phyloP scores from a whole-genome alignment of 2,329 filamentous ascomycete species.

The Teratosphaeria gauchensis region DNA sequence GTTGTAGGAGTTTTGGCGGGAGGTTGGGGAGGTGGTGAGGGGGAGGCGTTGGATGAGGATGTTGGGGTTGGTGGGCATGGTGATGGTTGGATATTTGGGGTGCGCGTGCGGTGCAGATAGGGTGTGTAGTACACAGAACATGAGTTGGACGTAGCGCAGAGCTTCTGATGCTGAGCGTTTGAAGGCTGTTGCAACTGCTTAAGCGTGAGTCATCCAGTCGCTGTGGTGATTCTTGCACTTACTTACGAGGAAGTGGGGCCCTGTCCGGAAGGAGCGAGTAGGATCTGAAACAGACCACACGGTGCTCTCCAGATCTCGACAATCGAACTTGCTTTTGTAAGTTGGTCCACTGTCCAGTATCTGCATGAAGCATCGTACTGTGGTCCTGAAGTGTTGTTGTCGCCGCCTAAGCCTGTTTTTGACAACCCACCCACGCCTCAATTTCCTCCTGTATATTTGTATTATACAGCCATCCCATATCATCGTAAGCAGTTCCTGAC shows the following conservation, averaged over 20 bases:
- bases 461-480: constrained; percentile 13
- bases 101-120: too few species aligned
- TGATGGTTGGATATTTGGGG: too few species aligned
- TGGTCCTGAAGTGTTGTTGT: background rate
- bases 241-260: background rate
- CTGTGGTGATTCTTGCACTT: background rate
- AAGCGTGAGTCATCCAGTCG: background rate
- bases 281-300: background rate
- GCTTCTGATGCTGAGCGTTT: background rate
- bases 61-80: background rate
- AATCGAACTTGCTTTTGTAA: background rate
- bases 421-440: constrained; percentile 5
- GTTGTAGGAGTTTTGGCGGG: constrained; percentile 4
- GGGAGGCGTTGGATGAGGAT: background rate
- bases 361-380: background rate
- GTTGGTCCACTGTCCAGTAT: background rate
- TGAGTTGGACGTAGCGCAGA: too few species aligned
- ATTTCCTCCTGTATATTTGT: constrained; percentile 10
- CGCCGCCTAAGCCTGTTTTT: background rate
- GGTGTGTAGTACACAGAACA: background rate
- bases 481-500: constrained; percentile 6
- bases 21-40: background rate
- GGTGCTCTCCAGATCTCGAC: background rate
- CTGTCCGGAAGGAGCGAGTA: background rate
- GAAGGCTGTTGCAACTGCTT: background rate